These are phyloP conservation scores for Diutina mesorugosa DNA, from an alignment of 1,139 yeast species.

Conservation along the genomic window DNA sequence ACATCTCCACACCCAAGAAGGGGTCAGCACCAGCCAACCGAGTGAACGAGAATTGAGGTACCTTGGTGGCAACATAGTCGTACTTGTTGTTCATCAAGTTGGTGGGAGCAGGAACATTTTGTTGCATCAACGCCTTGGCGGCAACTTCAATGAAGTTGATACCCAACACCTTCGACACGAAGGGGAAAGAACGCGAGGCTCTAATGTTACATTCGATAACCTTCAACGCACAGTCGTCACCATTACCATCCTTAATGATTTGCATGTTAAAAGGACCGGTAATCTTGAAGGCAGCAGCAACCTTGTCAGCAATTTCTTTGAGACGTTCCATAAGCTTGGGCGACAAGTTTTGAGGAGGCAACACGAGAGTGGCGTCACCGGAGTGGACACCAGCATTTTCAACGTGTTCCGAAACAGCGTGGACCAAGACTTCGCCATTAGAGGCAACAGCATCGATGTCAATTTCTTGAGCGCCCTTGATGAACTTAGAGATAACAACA, in stretches of 20 bases:
- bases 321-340: slow-evolving; percentile 48
- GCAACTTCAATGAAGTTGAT: slow-evolving; percentile 90
- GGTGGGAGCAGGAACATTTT: slow-evolving; percentile 55
- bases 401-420: slow-evolving; percentile 95
- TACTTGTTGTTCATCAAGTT: slow-evolving; percentile 50
- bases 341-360: slow-evolving; percentile 76
- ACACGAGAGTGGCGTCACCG: slow-evolving; percentile 91
- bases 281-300: slow-evolving; percentile 87
- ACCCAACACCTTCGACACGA: slow-evolving; percentile 93
- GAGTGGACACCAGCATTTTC: slow-evolving; percentile 99
- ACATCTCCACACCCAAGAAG: slow-evolving; percentile 96
- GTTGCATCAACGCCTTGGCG: slow-evolving; percentile 69
- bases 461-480: slow-evolving; percentile 91
- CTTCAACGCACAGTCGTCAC: slow-evolving; percentile 52
- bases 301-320: slow-evolving; percentile 79
- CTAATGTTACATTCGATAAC: slow-evolving; percentile 97
- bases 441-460: slow-evolving; percentile 95
- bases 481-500: slow-evolving; percentile 91
- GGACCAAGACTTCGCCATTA: slow-evolving; percentile 79
- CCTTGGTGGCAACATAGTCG: slow-evolving; percentile 88
- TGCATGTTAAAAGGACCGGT: slow-evolving; percentile 99
- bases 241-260: slow-evolving; percentile 60
- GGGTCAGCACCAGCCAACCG: slow-evolving; percentile 99
- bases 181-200: slow-evolving; percentile 98
- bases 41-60: slow-evolving; percentile 95